These are phyloP conservation scores for Cajanus cajan DNA, from an alignment of 306 rosid genomes.

Conservation along the genomic window DNA sequence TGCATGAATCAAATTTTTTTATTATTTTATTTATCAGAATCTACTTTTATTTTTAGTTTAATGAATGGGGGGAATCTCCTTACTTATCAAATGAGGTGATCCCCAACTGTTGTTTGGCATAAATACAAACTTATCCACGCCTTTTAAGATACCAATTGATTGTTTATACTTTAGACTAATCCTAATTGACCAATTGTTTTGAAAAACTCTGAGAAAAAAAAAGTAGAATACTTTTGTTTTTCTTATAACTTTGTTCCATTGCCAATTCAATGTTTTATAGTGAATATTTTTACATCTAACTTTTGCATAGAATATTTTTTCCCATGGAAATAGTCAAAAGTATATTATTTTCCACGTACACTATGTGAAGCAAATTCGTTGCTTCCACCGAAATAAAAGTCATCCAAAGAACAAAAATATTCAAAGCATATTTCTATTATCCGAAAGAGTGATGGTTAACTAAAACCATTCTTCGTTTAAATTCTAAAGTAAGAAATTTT, in stretches of 20 bases:
- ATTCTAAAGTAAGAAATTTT: background rate
- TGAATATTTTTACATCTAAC: background rate
- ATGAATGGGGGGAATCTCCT: background rate
- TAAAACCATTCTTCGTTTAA: background rate
- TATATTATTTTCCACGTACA: background rate
- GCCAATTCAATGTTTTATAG: background rate
- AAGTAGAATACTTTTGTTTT: background rate
- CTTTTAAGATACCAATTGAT: background rate
- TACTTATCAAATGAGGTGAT: background rate
- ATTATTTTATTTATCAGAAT: background rate
- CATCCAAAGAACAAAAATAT: background rate
- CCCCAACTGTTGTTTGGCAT: background rate
- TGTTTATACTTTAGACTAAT: background rate
- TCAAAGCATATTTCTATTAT: background rate
- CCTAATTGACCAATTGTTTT: background rate
- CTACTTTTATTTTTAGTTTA: background rate
- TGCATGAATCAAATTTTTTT: background rate
- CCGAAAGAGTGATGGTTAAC: background rate
- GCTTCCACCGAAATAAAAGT: background rate
- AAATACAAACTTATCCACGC: background rate
- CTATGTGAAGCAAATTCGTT: background rate
- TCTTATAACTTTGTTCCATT: background rate
- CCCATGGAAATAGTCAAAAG: background rate
- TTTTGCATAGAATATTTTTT: background rate
- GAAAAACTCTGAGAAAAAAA: background rate